Evolutionary conservation across 805 yeast genomes (phyloP).

Genomic region (Yamadazyma endophytica): DNA sequence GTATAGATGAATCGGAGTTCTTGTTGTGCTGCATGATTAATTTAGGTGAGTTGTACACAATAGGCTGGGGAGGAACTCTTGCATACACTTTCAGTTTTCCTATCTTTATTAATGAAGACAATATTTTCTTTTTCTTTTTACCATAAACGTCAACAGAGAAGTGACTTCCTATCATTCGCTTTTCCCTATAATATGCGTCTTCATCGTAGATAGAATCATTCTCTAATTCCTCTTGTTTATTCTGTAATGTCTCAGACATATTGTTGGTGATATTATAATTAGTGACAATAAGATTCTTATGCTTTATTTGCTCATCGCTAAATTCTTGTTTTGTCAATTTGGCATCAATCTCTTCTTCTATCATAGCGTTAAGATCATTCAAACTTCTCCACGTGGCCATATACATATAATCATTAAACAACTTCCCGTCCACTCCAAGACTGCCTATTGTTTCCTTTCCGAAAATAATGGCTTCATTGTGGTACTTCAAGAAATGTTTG

Average conservation of each 20-base stretch:
- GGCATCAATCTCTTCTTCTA: slow-evolving; percentile 35
- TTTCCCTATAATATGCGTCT: slow-evolving; percentile 11
- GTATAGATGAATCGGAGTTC: slow-evolving; percentile 4
- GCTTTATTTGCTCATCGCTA: slow-evolving; percentile 25
- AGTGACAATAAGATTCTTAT: slow-evolving; percentile 23
- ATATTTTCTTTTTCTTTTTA: slow-evolving; percentile 33
- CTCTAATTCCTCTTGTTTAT: slow-evolving; percentile 7
- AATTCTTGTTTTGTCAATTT: slow-evolving; percentile 23
- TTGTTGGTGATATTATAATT: slow-evolving; percentile 5
- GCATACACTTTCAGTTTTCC: slow-evolving; percentile 33
- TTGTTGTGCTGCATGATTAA: slow-evolving; percentile 34
- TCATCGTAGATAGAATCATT: slow-evolving; percentile 4
- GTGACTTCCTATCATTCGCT: slow-evolving; percentile 26
- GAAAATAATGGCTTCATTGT: slow-evolving; percentile 20
- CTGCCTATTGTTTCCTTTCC: slow-evolving; percentile 25
- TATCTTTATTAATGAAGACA: slow-evolving; percentile 27
- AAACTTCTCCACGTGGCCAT: slow-evolving; percentile 31
- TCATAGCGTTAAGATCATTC: slow-evolving; percentile 20
- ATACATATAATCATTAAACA: slow-evolving; percentile 21
- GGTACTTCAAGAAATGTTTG: slow-evolving; percentile 21
- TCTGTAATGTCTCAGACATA: slow-evolving; percentile 4
- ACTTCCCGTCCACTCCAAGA: slow-evolving; percentile 33
- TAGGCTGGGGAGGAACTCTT: slow-evolving; percentile 27
- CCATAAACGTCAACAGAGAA: slow-evolving; percentile 21
- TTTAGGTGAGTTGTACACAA: slow-evolving; percentile 35